A percentile compares a stretch with the other conserved stretches of the same genome.
phyloP scores from a whole-genome alignment of 1,284 basidiomycete species.

The Ganoderma boninense region DNA sequence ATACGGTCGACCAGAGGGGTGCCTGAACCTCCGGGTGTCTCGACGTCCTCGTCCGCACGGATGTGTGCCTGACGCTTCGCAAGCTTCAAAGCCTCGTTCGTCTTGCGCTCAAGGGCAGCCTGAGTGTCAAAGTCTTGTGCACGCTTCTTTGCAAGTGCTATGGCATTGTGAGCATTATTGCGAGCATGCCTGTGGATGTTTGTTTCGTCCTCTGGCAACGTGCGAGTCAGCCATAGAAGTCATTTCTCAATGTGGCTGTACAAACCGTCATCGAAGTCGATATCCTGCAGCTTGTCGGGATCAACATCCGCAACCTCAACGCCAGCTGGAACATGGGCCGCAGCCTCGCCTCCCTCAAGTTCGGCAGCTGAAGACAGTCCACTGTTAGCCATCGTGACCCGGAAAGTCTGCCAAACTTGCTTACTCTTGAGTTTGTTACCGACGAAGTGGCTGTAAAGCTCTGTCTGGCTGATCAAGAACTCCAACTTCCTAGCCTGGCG shows the following conservation, averaged over 20 bases:
- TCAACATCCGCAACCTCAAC: constrained; percentile 65
- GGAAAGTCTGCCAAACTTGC: constrained; percentile 40
- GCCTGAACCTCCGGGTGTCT: constrained; percentile 37
- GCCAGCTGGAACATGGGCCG: constrained; percentile 59
- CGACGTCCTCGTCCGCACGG: constrained; percentile 56
- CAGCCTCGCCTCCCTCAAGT: constrained; percentile 77
- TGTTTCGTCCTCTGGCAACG: constrained; percentile 80
- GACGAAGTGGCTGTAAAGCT: constrained; percentile 99
- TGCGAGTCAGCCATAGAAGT: constrained; percentile 6
- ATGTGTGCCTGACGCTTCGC: constrained; percentile 73
- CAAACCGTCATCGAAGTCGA: constrained; percentile 95
- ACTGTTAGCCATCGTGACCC: constrained; percentile 17
- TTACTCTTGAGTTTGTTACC: constrained; percentile 97
- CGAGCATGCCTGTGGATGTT: constrained; percentile 92
- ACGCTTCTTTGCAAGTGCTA: constrained; percentile 82
- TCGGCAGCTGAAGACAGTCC: constrained; percentile 72
- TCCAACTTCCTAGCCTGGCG: constrained; percentile 97
- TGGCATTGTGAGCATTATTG: constrained; percentile 90
- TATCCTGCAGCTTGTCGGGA: constrained; percentile 69
- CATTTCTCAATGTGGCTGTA: constrained; percentile 9
- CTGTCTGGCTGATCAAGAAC: constrained; percentile 99
- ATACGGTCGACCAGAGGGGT: constrained; percentile 73
- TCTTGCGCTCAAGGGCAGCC: constrained; percentile 82
- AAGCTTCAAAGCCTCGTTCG: constrained; percentile 76
- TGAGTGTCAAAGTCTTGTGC: constrained; percentile 89